Base-by-base conservation (phyloP, 371 early-diverging fungal genomes). In the Mortierella sp. region DNA sequence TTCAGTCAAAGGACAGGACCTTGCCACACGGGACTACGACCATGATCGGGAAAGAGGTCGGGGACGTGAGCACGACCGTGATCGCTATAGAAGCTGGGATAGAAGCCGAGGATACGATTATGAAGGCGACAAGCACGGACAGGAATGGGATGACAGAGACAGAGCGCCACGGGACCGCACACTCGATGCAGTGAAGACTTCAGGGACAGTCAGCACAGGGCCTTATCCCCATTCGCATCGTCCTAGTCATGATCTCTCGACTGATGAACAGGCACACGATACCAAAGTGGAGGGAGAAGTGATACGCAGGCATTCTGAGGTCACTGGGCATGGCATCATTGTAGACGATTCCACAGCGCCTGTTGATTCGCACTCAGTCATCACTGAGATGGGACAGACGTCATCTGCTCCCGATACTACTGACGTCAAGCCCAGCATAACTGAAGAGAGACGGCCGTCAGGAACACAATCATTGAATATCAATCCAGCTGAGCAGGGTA, bases 11-110 rank as follows among this genome's bases (percentile, higher is more conserved):
- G 66, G 55, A 24, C 59, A 51, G 17, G 67, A 65, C 28, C 56
- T 28, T 23, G 46, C 37, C 9, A 32, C 58, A 11, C 64, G 47
- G 14, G 65, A 59, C 2, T 64, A 64, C 50, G 60, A 56, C 48
- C 64, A 55, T 1, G 69, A 63, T 19, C 55, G 62, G 21, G 60
- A 59, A 6, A 60, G 60, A 3, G 43, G 43, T 8, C 56, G 50
- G 4, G 66, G 57, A 12, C 51, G 48, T 14, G 66, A 59, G 4
- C 46, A 44, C 7, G 59, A 53, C 4, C 59, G 59, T 15, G 59
- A 66, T 19, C 67, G 54, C 26, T 53, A 58, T 32, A 51, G 64
- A 9, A 34, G 58, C 50, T 70, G 64, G 71, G 64, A 64, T 7
- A 24, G 58, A 23, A 34, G 21, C 12, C 54, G 60, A 4, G 62